These are phyloP conservation scores for Mycena alexandri DNA, from an alignment of 768 basidiomycete species.

Conservation along the genomic window DNA sequence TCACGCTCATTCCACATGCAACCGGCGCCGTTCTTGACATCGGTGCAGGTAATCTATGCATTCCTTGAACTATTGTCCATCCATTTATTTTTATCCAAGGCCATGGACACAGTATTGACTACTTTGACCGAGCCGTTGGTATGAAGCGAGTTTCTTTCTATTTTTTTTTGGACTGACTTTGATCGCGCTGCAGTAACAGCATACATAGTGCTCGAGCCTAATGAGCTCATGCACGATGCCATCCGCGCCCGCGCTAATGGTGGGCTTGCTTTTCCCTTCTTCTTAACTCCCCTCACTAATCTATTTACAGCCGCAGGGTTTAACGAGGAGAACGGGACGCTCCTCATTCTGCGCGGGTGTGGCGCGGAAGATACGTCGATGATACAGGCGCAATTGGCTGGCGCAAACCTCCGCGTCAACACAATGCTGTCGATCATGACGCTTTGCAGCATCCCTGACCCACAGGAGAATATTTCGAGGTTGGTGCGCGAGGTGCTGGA, in stretches of 20 bases:
- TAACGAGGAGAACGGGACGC: slow-evolving; percentile 61
- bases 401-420: slow-evolving; percentile 54
- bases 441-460: slow-evolving; percentile 73
- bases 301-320: slow-evolving; percentile 57
- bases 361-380: slow-evolving; percentile 70
- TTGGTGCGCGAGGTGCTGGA: slow-evolving; percentile 68
- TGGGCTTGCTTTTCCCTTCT: too few relatives aligned
- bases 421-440: slow-evolving; percentile 76
- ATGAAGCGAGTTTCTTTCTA: too few relatives aligned
- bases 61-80: not conserved
- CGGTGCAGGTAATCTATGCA: slow-evolving; percentile 63
- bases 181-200: slow-evolving; percentile 64
- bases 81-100: slow-evolving; percentile 53
- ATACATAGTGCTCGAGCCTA: slow-evolving; percentile 83
- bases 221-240: slow-evolving; percentile 68
- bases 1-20: slow-evolving; percentile 65
- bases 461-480: slow-evolving; percentile 58
- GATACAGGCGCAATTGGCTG: slow-evolving; percentile 58
- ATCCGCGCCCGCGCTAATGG: slow-evolving; percentile 62
- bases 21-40: slow-evolving; percentile 74
- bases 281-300: too few relatives aligned
- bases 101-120: slow-evolving; percentile 71
- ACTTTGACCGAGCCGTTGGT: slow-evolving; percentile 61
- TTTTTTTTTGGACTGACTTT: slow-evolving; percentile 51
- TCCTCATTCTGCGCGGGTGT: slow-evolving; percentile 67